Conservation (phyloP, 257 asterid genomes). For the Perilla frutescens region DNA sequence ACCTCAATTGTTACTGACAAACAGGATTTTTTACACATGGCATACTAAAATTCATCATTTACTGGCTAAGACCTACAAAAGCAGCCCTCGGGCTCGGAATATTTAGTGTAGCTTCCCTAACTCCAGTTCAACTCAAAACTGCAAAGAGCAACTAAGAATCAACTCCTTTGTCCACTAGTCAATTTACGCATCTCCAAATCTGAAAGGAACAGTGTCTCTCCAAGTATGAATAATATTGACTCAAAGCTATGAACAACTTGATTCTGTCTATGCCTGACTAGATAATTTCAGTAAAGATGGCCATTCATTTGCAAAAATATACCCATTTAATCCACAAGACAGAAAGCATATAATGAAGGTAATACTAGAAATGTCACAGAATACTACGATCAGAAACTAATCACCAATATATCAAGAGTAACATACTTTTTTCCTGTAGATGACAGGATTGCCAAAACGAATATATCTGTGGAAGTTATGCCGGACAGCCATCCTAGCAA, state of each 20-base stretch:
- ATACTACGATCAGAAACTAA: conserved; percentile 9
- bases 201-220: background rate
- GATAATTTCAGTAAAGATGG: background rate
- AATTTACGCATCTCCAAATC: conserved; percentile 6
- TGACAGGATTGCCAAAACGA: conserved; percentile 51
- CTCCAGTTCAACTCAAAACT: background rate
- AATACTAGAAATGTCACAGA: conserved; percentile 13
- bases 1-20: background rate
- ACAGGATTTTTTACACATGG: background rate
- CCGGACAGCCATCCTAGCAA: conserved; percentile 77
- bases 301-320: background rate
- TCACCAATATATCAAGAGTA: background rate
- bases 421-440: conserved; percentile 54
- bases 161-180: background rate
- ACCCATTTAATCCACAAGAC: background rate
- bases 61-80: background rate
- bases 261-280: background rate
- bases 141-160: conserved; percentile 6
- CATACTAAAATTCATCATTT: background rate
- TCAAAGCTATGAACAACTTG: background rate
- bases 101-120: background rate
- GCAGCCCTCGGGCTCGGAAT: no score
- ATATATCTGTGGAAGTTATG: conserved; percentile 69
- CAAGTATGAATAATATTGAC: background rate
- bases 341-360: conserved; percentile 2